phyloP scores from a whole-genome alignment of 345 rosid genomes.

The Lepidium africanum region DNA sequence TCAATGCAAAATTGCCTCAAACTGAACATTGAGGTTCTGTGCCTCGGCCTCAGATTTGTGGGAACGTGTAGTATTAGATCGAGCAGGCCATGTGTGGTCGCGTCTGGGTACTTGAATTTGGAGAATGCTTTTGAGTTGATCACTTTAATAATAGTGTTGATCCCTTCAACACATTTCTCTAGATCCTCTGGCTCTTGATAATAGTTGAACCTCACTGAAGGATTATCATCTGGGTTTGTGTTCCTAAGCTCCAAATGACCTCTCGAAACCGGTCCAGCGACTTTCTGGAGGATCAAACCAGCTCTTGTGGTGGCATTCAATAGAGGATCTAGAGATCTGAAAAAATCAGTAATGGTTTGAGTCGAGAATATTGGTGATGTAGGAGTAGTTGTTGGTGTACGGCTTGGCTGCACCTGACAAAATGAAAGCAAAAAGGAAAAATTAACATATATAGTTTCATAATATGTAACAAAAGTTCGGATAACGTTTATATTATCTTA shows the following conservation, averaged over 20 bases:
- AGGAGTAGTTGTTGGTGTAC: background rate
- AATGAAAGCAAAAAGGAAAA: background rate
- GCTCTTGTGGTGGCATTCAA: slow-evolving; percentile 36
- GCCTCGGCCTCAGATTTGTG: slow-evolving; percentile 53
- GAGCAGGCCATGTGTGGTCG: slow-evolving; percentile 35
- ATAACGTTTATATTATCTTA: background rate
- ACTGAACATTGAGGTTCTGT: slow-evolving; percentile 24
- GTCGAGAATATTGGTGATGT: slow-evolving; percentile 13
- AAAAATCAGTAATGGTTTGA: slow-evolving; percentile 27
- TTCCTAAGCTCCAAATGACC: slow-evolving; percentile 53
- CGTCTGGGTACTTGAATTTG: slow-evolving; percentile 34
- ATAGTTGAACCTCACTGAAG: slow-evolving; percentile 65
- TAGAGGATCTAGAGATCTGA: slow-evolving; percentile 26
- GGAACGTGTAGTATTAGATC: slow-evolving; percentile 37
- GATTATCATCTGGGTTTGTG: slow-evolving; percentile 48
- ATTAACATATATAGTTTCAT: background rate
- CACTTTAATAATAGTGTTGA: slow-evolving; percentile 40
- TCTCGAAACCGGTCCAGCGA: slow-evolving; percentile 48
- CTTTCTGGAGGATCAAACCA: slow-evolving; percentile 46
- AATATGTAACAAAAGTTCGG: background rate
- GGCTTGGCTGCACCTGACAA: slow-evolving; percentile 12
- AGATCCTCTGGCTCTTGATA: slow-evolving; percentile 65
- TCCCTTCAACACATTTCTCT: slow-evolving; percentile 46
- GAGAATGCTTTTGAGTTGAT: slow-evolving; percentile 45
- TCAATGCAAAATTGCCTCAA: slow-evolving; percentile 57